Conservation (phyloP, 1,284 basidiomycete genomes). For the Malassezia cuniculi region DNA sequence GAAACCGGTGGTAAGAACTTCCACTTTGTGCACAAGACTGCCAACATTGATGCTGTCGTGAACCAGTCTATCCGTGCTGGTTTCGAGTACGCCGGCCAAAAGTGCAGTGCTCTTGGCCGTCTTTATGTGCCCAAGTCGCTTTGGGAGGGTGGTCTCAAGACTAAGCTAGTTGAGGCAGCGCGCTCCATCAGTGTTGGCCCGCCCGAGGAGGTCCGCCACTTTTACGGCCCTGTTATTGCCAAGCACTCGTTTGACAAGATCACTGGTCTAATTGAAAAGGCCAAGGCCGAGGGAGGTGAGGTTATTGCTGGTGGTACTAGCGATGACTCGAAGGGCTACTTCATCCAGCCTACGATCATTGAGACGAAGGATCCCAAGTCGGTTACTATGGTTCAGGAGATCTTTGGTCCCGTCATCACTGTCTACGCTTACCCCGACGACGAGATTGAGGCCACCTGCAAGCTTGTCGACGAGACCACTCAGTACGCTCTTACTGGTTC, state of each 20-base stretch:
- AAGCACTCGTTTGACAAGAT: constrained; percentile 79
- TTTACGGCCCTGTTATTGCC: constrained; percentile 89
- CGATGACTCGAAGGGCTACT: constrained; percentile 86
- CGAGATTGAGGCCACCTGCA: constrained; percentile 70
- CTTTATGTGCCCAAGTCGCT: constrained; percentile 74
- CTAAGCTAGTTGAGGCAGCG: constrained; percentile 61
- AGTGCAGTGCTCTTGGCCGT: constrained; percentile 87
- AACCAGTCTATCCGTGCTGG: constrained; percentile 74
- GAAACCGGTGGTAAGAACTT: constrained; percentile 94
- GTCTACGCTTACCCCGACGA: constrained; percentile 49
- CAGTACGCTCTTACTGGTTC: constrained; percentile 60
- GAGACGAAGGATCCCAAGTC: constrained; percentile 80
- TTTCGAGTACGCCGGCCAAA: constrained; percentile 97
- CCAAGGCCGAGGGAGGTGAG: constrained; percentile 75
- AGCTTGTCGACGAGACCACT: constrained; percentile 74
- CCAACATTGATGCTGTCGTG: constrained; percentile 75
- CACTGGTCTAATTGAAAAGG: constrained; percentile 69
- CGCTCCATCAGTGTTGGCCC: constrained; percentile 74
- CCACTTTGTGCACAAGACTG: constrained; percentile 78
- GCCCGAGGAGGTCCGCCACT: constrained; percentile 66
- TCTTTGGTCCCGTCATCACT: constrained; percentile 92
- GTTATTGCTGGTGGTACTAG: constrained; percentile 68
- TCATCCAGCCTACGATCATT: constrained; percentile 86
- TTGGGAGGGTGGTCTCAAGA: constrained; percentile 79
- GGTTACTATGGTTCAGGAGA: constrained; percentile 84